Base-by-base conservation (phyloP, 2,329 filamentous ascomycete genomes). In the Thelonectria olida region DNA sequence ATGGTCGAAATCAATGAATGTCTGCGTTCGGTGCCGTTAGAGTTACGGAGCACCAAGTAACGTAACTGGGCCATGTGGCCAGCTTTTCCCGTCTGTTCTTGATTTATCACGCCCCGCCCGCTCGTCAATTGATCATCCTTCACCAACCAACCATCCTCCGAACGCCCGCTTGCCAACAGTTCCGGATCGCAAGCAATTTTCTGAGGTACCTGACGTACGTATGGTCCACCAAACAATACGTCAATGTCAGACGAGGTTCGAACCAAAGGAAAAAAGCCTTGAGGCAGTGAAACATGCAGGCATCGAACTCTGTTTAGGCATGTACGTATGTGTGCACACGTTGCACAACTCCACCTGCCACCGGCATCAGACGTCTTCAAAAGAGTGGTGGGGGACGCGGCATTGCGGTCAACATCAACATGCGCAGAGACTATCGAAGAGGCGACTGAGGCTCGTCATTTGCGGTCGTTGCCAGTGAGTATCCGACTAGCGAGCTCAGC, bases 401-500 rank as follows among this genome's bases (percentile, higher is more conserved):
- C 19, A 54, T 54, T 51, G 45, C 25, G 54, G 54, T 58, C 47
- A 49, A 48, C 31, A 50, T 42, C 27, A 42, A 44, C 54, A 41
- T 62, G 50, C 25, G 55, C 27, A 55, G 28, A 41, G 15, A 22
- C 38, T 20, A 49, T 27, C 27, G 36, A 45, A 39, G 44, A 22
- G 31, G 19, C 31, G 39, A 56, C 31, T 47, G 12, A 36, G 31
- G 23, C 45, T 20, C 17, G 39, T 41, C 52, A 25, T 27, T 13
- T 31, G 7, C 7, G 23, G 38, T 23, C 41, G 31, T 12, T 44
- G 27, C 47, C 10, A 49, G 13, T 53, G 45, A 59, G 34, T 39
- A 38, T 47, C 56, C 49, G 42, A 54, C 54, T 56, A 57, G n/a
- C n/a, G 42, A 60, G 22, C 27, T 41, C 48, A 39, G 39, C 55